Evolutionary conservation across 768 basidiomycete genomes (phyloP).

Genomic region (Suillus subluteus): DNA sequence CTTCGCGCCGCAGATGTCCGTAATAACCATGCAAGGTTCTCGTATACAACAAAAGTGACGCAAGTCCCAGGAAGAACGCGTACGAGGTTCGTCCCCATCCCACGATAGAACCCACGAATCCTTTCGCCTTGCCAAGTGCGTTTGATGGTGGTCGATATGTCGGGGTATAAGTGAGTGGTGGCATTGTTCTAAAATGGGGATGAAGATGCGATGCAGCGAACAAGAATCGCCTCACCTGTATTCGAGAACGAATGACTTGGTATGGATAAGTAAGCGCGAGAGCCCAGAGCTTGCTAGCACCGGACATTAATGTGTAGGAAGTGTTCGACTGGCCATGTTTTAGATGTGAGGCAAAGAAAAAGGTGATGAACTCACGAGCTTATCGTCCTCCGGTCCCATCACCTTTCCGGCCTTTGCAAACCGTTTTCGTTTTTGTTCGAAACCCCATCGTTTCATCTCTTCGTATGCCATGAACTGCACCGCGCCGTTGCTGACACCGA

Average conservation of each 20-base stretch:
- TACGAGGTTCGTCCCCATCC: constrained; percentile 91
- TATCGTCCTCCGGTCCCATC: constrained; percentile 79
- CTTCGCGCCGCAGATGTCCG: constrained; percentile 64
- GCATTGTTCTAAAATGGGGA: constrained; percentile 59
- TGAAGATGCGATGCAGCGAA: constrained; percentile 11
- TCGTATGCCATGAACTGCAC: constrained; percentile 97
- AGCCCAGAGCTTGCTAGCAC: constrained; percentile 84
- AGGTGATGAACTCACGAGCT: constrained; percentile 63
- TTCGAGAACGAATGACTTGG: constrained; percentile 92
- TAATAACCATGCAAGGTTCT: constrained; percentile 85
- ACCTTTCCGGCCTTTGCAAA: constrained; percentile 60
- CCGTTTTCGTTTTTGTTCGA: constrained; percentile 72
- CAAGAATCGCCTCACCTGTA: constrained; percentile 65
- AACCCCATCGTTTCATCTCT: constrained; percentile 90
- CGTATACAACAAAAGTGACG: constrained; percentile 97
- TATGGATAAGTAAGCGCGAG: constrained; percentile 92
- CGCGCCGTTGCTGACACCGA: constrained; percentile 94
- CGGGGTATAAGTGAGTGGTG: constrained; percentile 70
- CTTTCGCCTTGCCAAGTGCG: constrained; percentile 86
- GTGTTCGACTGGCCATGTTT: constrained; percentile 71
- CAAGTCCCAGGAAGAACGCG: constrained; percentile 97
- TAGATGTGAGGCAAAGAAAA: constrained; percentile 3
- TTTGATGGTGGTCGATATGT: constrained; percentile 78
- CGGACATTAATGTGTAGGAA: constrained; percentile 91
- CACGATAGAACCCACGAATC: constrained; percentile 87